Base-by-base conservation (phyloP, 345 rosid genomes). In the Pseudoturritis turrita region DNA sequence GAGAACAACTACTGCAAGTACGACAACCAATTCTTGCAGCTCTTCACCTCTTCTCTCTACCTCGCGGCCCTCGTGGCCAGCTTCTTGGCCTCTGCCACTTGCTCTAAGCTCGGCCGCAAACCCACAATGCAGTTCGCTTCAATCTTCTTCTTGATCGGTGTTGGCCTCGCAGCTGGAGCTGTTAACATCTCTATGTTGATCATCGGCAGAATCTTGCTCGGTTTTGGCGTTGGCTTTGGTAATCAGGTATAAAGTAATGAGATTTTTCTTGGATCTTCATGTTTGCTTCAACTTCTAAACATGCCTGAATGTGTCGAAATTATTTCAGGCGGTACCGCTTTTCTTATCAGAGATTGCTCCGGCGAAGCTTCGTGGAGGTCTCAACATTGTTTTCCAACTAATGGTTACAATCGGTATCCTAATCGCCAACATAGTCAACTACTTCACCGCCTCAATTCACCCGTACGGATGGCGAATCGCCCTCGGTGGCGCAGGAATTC, bases 1-100 rank as follows among this genome's bases (percentile, higher is more conserved):
- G 84, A 88, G 29, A 74, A 87, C 78, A 89, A 92, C 52, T 92
- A 92, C 76, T 92, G 98, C 78, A 92, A 89, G 67, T 92, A 73
- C 44, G 83, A 85, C 37, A 73, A 87, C 44, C 85, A 79, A 29
- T 65, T 15, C 51, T 85, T 92, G 26, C 96, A 86, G 31, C 82
- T 92, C 9, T 92, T 92, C 72, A 89, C 96, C 2, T 89, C 92
- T 3, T 85, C 84, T 51, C 77, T 89, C 54, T 87, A 87, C 79
- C 47, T 92, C 13, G 89, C 98, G 0, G 98, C 96, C 5, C 85
- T 92, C 3, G 25, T 84, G 0, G 84, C 89, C 15, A 87, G 96
- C 50, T 84, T 87, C 49, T 15, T 65, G 0, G 96, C 95, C 35
- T 87, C 98, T 2, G 61, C 36, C 6, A 31, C 23, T 3, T 81